A percentile compares a stretch with the other conserved stretches of the same genome.
phyloP scores from a whole-genome alignment of 805 yeast genomes.

The Lachancea dasiensis region DNA sequence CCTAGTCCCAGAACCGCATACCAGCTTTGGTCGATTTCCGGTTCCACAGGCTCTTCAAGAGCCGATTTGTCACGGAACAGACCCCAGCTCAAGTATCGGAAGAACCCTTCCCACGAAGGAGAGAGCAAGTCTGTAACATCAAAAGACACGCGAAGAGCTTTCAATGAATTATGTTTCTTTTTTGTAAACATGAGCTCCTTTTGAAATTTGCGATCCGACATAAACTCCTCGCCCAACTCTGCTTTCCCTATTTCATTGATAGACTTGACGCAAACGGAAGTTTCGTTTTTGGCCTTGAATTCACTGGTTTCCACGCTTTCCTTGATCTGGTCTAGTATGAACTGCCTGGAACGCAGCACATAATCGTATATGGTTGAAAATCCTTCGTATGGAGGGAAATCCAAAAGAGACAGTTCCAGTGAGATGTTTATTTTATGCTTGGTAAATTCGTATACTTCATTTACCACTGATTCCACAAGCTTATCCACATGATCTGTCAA shows the following conservation, averaged over 20 bases:
- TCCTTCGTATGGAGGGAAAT: slow-evolving; percentile 50
- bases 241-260: slow-evolving; percentile 58
- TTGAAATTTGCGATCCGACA: slow-evolving; percentile 55
- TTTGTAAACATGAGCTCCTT: slow-evolving; percentile 80
- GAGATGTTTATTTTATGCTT: slow-evolving; percentile 46
- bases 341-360: slow-evolving; percentile 61
- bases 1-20: slow-evolving; percentile 18
- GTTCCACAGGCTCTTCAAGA: slow-evolving; percentile 1
- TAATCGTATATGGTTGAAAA: slow-evolving; percentile 59
- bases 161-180: slow-evolving; percentile 53
- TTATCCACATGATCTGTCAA: slow-evolving; percentile 55
- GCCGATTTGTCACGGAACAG: slow-evolving; percentile 23
- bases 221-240: slow-evolving; percentile 56
- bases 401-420: slow-evolving; percentile 34
- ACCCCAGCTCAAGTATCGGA: slow-evolving; percentile 33
- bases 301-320: slow-evolving; percentile 63
- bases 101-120: slow-evolving; percentile 58
- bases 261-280: slow-evolving; percentile 53
- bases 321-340: slow-evolving; percentile 59
- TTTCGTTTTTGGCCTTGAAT: slow-evolving; percentile 54
- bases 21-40: slow-evolving; percentile 6
- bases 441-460: slow-evolving; percentile 55
- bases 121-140: slow-evolving; percentile 74
- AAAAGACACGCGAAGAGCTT: slow-evolving; percentile 53
- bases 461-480: slow-evolving; percentile 55